Conservation (phyloP, 2,329 filamentous ascomycete species). For the Graphilbum fragrans region DNA sequence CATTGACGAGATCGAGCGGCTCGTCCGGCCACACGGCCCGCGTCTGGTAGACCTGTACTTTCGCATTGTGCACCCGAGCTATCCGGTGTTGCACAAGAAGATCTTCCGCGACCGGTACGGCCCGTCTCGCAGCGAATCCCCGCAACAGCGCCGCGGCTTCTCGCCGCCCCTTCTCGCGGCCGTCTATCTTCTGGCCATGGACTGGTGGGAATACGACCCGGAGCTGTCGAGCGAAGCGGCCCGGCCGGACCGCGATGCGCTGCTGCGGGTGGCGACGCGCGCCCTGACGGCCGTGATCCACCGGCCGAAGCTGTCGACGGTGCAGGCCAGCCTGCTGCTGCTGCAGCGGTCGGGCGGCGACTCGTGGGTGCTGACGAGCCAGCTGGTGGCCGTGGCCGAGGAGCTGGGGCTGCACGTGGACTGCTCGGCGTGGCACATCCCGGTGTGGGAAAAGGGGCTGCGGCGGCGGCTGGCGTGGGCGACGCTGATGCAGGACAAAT, state of each 20-base stretch:
- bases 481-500: slow-evolving; percentile 88
- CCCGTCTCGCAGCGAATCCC: slow-evolving; percentile 23
- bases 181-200: slow-evolving; percentile 69
- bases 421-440: slow-evolving; percentile 77
- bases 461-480: slow-evolving; percentile 84
- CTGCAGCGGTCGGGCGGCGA: slow-evolving; percentile 63
- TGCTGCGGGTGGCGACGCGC: slow-evolving; percentile 44
- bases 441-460: slow-evolving; percentile 74
- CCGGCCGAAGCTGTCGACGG: slow-evolving; percentile 67
- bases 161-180: slow-evolving; percentile 66
- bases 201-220: slow-evolving; percentile 62
- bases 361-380: slow-evolving; percentile 75
- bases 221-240: slow-evolving; percentile 54
- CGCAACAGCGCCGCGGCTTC: slow-evolving; percentile 50
- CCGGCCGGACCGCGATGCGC: slow-evolving; percentile 50
- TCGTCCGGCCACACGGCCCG: slow-evolving; percentile 67
- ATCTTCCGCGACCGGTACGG: slow-evolving; percentile 71
- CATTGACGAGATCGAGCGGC: slow-evolving; percentile 5
- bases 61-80: slow-evolving; percentile 64
- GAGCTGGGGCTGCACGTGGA: slow-evolving; percentile 84
- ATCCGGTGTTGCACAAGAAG: slow-evolving; percentile 71
- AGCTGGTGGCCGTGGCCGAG: slow-evolving; percentile 76
- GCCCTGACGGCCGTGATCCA: slow-evolving; percentile 68
- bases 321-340: slow-evolving; percentile 65
- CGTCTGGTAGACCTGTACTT: slow-evolving; percentile 74